Base-by-base conservation (phyloP, 352 stramenopile species). In the Phytopythium helicoides region DNA sequence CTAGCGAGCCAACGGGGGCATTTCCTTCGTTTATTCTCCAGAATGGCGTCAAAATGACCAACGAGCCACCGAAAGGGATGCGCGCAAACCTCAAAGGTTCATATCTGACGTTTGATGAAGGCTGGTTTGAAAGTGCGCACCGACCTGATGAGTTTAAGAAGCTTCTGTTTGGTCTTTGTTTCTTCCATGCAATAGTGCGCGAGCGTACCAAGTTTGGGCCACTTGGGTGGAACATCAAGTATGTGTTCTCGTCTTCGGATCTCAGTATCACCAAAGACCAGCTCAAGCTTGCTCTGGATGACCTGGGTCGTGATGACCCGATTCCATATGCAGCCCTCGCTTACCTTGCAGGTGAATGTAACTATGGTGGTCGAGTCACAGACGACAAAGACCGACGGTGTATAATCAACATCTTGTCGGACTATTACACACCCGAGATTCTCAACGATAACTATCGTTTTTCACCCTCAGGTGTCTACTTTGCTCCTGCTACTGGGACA, bases 21-120 rank as follows among this genome's bases (percentile, higher is more conserved):
- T 98, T 98, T 60, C 95, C 95, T 36, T 94, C 92, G 1, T 97
- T 89, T 46, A 96, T 98, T 33, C 73, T 98, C 12, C 92, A 96
- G 44, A 92, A 96, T 42, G 87, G 87, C 14, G 83, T 97, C 47
- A 98, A 98, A 69, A 98, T 98, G 85, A 98, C 94, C 18, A 97
- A 97, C 44, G 95, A 98, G 47, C 93, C 95, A 7, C 92, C 95
- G 0, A 96, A 97, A 46, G 94, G 95, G 8, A 94, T 98, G 84
- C 78, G 93, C 16, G 90, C 91, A 9, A 98, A 98, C 64, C 56
- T 98, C 10, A 92, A 97, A 47, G 90, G 88, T 6, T 94, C 86
- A n/a, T 98, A 94, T 58, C 47, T 89, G 45, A 94, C 79, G 1
- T 84, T 94, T 39, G 79, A 92, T 12, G 77, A 87, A 36, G 56